Conservation (phyloP, 352 stramenopile genomes). For the Phytopythium mirpurense region DNA sequence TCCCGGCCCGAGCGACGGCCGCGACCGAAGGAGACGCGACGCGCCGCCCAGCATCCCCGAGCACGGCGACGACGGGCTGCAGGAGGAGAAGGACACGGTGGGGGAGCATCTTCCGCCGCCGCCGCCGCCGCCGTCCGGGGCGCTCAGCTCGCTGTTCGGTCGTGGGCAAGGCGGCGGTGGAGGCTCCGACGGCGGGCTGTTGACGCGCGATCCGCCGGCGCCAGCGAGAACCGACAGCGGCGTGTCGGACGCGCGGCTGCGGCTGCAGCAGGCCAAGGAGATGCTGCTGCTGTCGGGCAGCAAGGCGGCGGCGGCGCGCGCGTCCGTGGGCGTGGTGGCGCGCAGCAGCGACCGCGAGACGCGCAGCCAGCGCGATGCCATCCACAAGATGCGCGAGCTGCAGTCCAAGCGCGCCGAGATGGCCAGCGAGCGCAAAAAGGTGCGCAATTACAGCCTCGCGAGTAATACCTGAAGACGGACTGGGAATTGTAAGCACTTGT, state of each 20-base stretch:
- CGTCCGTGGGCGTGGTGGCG: slow-evolving; percentile 5
- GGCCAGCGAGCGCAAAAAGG: slow-evolving; percentile 67
- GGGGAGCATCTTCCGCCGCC: neutral
- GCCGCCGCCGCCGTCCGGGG: slow-evolving; percentile 3
- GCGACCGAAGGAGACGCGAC: neutral
- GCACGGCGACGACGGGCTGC: slow-evolving; percentile 11
- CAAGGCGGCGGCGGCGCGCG: slow-evolving; percentile 19
- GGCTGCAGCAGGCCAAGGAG: slow-evolving; percentile 69
- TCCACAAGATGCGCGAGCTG: slow-evolving; percentile 68
- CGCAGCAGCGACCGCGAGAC: slow-evolving; percentile 55
- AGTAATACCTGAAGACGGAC: slow-evolving; percentile 8
- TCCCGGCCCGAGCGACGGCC: too few relatives aligned
- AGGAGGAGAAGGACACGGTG: slow-evolving; percentile 5
- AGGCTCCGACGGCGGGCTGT: neutral
- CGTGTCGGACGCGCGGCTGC: slow-evolving; percentile 52
- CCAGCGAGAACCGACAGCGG: slow-evolving; percentile 8
- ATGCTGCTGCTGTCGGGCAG: slow-evolving; percentile 67
- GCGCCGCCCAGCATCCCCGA: slow-evolving; percentile 30
- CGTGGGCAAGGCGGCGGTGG: neutral
- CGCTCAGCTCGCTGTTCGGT: slow-evolving; percentile 25
- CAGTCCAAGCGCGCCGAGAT: slow-evolving; percentile 72
- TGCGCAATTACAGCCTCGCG: slow-evolving; percentile 73
- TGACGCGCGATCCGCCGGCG: neutral
- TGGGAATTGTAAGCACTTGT: too few relatives aligned
- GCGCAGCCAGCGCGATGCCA: slow-evolving; percentile 44